These are phyloP conservation scores for Mycena belliarum DNA, from an alignment of 768 basidiomycete species.

Conservation along the genomic window DNA sequence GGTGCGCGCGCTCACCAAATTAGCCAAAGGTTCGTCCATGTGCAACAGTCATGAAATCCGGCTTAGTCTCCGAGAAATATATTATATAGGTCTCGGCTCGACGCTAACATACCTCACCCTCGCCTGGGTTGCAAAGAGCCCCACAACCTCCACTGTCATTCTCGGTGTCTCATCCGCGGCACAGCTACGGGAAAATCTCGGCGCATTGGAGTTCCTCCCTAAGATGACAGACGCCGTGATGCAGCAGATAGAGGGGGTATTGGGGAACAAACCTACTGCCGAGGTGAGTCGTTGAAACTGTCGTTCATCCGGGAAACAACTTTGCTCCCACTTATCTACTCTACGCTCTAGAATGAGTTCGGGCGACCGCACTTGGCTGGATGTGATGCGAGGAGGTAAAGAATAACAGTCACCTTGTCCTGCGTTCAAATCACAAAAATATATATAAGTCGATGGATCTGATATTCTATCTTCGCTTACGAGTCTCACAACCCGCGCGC, in stretches of 20 bases:
- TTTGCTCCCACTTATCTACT: too few relatives aligned
- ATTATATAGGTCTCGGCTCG: constrained; percentile 50
- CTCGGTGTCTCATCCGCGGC: constrained; percentile 65
- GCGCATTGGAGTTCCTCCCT: constrained; percentile 70
- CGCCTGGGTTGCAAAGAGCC: constrained; percentile 72
- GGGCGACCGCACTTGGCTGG: too few relatives aligned
- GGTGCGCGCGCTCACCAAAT: constrained; percentile 58
- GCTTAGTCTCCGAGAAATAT: too few relatives aligned
- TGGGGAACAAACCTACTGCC: constrained; percentile 50
- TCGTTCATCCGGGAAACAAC: too few relatives aligned
- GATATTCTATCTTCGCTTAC: too few relatives aligned
- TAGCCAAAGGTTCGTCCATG: constrained; percentile 60
- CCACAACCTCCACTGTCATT: constrained; percentile 66
- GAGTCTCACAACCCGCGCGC: too few relatives aligned
- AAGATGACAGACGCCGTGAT: constrained; percentile 69
- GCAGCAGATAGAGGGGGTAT: constrained; percentile 66
- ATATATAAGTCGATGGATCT: too few relatives aligned
- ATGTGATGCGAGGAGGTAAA: too few relatives aligned
- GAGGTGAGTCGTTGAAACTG: not conserved
- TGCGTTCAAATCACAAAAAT: too few relatives aligned
- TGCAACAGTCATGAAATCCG: not conserved
- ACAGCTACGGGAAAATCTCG: constrained; percentile 66
- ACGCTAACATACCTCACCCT: constrained; percentile 68
- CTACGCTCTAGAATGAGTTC: too few relatives aligned
- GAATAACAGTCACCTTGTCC: too few relatives aligned